A percentile compares a stretch with the other conserved stretches of the same genome.
phyloP scores from a whole-genome alignment of 2,329 filamentous ascomycete species.

The Huntiella abstrusa region DNA sequence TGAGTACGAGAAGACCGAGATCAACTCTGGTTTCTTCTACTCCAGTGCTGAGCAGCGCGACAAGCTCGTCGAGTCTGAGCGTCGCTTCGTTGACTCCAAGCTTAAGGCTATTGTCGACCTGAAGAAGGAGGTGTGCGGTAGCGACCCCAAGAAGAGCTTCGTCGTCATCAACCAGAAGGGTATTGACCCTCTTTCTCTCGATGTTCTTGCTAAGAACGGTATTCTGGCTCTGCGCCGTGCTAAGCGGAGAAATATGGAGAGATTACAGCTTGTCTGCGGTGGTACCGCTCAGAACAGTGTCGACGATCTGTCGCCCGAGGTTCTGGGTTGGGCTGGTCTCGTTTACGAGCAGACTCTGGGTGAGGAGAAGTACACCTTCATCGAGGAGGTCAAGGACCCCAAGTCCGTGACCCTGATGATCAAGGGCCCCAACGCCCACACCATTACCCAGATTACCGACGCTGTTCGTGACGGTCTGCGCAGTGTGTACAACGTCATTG shows the following conservation, averaged over 20 bases:
- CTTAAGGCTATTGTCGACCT: conserved; percentile 92
- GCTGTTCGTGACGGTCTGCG: conserved; percentile 87
- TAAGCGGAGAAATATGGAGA: conserved; percentile 98
- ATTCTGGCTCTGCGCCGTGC: conserved; percentile 86
- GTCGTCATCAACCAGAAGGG: conserved; percentile 99
- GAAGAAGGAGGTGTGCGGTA: conserved; percentile 93
- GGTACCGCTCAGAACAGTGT: conserved; percentile 89
- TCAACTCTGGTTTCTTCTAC: conserved; percentile 98
- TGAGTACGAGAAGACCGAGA: conserved; percentile 98
- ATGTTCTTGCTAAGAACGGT: conserved; percentile 93
- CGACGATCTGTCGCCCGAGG: conserved; percentile 71
- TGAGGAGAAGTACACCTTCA: conserved; percentile 97
- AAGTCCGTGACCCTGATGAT: conserved; percentile 96
- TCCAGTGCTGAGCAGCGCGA: conserved; percentile 91
- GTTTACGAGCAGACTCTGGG: conserved; percentile 96
- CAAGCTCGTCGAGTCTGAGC: conserved; percentile 94
- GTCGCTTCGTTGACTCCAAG: conserved; percentile 89
- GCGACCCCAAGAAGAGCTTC: conserved; percentile 84
- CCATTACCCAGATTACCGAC: conserved; percentile 90
- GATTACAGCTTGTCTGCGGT: conserved; percentile 84
- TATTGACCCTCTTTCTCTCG: conserved; percentile 87
- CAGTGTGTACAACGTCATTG: conserved; percentile 98
- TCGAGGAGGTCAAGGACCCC: conserved; percentile 96
- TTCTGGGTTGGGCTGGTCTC: conserved; percentile 85
- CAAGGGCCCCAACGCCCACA: conserved; percentile 94